Conservation (phyloP, 2,329 filamentous ascomycete genomes). For the Xenoacremonium recifei region DNA sequence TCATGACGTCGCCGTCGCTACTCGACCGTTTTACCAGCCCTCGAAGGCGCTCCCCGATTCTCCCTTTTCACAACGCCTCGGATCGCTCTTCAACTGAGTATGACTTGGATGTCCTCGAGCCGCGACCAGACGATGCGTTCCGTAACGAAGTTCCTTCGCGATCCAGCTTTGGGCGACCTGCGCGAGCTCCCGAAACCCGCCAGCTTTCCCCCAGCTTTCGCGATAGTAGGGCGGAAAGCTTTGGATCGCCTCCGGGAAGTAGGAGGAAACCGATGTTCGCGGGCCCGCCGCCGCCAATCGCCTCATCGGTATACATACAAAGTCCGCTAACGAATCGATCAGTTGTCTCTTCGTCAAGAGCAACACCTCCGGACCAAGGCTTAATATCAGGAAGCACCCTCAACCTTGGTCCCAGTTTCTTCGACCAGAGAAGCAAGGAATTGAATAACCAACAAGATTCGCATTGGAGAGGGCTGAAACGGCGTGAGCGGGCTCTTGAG, state of each 20-base stretch:
- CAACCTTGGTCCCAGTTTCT: constrained; percentile 24
- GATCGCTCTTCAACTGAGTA: constrained; percentile 32
- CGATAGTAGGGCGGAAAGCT: constrained; percentile 26
- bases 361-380: neutral
- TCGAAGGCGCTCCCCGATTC: constrained; percentile 21
- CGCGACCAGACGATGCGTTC: constrained; percentile 30
- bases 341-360: constrained; percentile 5
- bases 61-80: constrained; percentile 25
- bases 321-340: no score
- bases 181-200: constrained; percentile 8
- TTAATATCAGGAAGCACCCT: constrained; percentile 16
- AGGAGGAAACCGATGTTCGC: constrained; percentile 39
- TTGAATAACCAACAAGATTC: constrained; percentile 38
- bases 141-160: constrained; percentile 20
- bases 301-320: constrained; percentile 30
- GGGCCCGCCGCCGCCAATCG: constrained; percentile 52
- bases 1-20: constrained; percentile 28
- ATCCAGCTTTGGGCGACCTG: constrained; percentile 19
- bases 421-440: constrained; percentile 33
- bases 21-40: constrained; percentile 26
- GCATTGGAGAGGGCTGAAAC: constrained; percentile 45
- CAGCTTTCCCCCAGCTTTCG: constrained; percentile 16
- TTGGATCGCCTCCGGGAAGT: constrained; percentile 31
- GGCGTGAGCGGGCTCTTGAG: constrained; percentile 45
- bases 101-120: constrained; percentile 39